These are phyloP conservation scores for Ganoderma lucidum DNA, from an alignment of 1,284 basidiomycete genomes.

Conservation along the genomic window DNA sequence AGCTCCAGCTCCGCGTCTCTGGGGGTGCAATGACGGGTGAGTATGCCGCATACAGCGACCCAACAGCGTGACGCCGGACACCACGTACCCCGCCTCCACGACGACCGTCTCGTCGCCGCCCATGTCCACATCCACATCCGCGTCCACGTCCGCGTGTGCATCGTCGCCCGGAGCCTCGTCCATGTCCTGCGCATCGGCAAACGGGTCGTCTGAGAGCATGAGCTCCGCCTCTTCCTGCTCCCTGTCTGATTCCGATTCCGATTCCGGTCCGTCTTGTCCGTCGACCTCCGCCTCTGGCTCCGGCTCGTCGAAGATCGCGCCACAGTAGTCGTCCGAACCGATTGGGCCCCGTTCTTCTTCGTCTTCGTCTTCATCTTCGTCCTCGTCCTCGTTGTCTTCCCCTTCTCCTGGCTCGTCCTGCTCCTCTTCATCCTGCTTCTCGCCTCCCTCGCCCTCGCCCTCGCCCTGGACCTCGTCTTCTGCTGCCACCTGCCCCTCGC, in stretches of 20 bases:
- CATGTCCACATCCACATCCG: conserved; percentile 4
- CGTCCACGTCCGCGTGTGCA: neutral
- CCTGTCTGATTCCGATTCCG: neutral
- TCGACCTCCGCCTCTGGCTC: neutral
- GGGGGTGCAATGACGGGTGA: neutral
- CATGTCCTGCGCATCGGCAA: neutral
- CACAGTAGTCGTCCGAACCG: conserved; percentile 25
- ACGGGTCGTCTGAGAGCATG: conserved; percentile 8
- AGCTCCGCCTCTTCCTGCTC: conserved; percentile 14
- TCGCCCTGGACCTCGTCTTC: neutral
- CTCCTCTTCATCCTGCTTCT: conserved; percentile 12
- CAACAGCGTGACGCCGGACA: neutral
- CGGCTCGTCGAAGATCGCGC: conserved; percentile 24
- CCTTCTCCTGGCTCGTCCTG: conserved; percentile 2
- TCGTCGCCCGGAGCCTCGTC: neutral
- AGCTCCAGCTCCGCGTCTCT: neutral
- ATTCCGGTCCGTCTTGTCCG: neutral
- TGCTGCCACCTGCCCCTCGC: neutral
- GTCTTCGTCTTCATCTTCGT: conserved; percentile 6
- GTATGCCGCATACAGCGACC: conserved; percentile 5
- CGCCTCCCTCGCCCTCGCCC: neutral
- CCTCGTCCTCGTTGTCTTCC: neutral
- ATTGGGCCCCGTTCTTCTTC: conserved; percentile 14
- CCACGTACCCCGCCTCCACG: conserved; percentile 11
- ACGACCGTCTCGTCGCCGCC: neutral